These are phyloP conservation scores for Hibiscus mutabilis DNA, from an alignment of 345 rosid genomes.

Conservation along the genomic window DNA sequence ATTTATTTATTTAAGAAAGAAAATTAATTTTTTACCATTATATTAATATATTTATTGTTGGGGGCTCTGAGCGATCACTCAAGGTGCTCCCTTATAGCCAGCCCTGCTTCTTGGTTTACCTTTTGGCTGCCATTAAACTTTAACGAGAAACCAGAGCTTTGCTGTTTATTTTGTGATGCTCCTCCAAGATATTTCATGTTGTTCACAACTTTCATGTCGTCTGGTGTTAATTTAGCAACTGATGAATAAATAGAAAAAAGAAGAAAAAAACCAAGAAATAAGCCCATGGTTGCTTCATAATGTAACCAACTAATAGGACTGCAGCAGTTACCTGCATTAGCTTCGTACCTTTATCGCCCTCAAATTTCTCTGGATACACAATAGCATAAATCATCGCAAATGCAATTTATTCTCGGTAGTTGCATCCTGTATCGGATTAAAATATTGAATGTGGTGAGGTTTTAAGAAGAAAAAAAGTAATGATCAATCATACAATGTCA, in stretches of 20 bases:
- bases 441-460: background rate
- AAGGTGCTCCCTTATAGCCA: too few species aligned
- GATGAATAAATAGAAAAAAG: slow-evolving; percentile 13
- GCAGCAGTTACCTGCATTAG: slow-evolving; percentile 69
- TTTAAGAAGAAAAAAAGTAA: background rate
- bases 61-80: too few species aligned
- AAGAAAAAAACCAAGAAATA: background rate
- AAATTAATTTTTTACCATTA: too few species aligned
- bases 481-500: background rate
- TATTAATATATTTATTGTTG: too few species aligned
- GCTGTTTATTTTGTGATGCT: slow-evolving; percentile 41
- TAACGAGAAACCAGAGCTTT: slow-evolving; percentile 58
- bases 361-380: slow-evolving; percentile 87
- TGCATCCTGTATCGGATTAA: slow-evolving; percentile 43
- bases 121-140: slow-evolving; percentile 74
- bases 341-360: slow-evolving; percentile 83
- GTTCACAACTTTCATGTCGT: slow-evolving; percentile 67
- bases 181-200: slow-evolving; percentile 76
- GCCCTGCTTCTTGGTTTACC: slow-evolving; percentile 36
- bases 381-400: slow-evolving; percentile 74
- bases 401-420: slow-evolving; percentile 79
- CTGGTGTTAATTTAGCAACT: slow-evolving; percentile 67
- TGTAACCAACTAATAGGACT: background rate
- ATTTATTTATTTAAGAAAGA: too few species aligned
- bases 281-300: background rate